These are phyloP conservation scores for Castanopsis chinensis DNA, from an alignment of 306 rosid genomes.

Conservation along the genomic window DNA sequence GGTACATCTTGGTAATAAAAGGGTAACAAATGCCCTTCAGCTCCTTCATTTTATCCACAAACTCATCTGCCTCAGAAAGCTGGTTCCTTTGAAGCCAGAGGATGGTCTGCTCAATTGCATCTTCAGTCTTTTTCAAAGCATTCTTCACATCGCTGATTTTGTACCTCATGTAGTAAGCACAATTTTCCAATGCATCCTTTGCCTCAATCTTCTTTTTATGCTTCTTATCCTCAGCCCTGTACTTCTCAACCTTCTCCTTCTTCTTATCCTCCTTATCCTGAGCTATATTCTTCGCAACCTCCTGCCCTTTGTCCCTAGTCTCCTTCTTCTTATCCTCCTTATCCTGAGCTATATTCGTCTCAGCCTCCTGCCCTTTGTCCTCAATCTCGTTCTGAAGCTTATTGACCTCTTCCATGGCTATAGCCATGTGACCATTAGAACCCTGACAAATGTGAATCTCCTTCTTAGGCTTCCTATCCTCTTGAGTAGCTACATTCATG, in stretches of 20 bases:
- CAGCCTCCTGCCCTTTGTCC: background rate
- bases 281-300: background rate
- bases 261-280: background rate
- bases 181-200: background rate
- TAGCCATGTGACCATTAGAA: too few species aligned
- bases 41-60: conserved; percentile 2
- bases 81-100: background rate
- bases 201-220: background rate
- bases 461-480: too few species aligned
- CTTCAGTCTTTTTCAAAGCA: conserved; percentile 1
- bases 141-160: conserved; percentile 5
- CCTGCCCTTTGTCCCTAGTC: too few species aligned
- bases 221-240: background rate
- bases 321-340: background rate
- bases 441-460: too few species aligned
- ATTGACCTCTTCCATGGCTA: too few species aligned
- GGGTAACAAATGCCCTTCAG: background rate
- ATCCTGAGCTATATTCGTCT: background rate
- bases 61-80: conserved; percentile 1
- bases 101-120: conserved; percentile 4
- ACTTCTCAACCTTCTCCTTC: background rate
- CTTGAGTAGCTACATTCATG: too few species aligned
- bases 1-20: background rate
- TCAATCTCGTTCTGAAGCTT: too few species aligned
- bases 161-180: conserved; percentile 9